Conservation (phyloP, 2,329 filamentous ascomycete species). For the Neopestalotiopsis clavispora region DNA sequence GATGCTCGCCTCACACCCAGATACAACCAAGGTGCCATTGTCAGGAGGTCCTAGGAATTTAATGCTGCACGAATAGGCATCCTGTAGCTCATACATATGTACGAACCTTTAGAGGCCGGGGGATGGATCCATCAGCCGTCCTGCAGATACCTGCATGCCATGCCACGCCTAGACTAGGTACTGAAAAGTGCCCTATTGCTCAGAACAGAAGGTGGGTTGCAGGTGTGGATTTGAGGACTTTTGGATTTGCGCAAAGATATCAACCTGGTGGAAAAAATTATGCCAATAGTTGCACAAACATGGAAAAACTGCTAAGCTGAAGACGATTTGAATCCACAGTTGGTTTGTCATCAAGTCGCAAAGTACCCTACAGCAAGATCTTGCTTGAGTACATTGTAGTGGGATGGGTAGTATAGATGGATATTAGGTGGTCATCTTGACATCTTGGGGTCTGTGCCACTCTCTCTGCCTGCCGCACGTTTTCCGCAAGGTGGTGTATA, state of each 20-base stretch:
- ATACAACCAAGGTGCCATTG: too few relatives aligned
- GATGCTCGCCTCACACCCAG: too few relatives aligned
- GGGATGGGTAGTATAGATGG: background rate
- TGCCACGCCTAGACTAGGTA: background rate
- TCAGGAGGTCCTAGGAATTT: too few relatives aligned
- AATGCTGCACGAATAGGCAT: too few relatives aligned
- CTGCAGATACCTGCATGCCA: background rate
- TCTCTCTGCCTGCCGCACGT: background rate
- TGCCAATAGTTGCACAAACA: background rate
- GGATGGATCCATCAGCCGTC: background rate
- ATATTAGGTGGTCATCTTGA: background rate
- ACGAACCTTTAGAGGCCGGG: too few relatives aligned
- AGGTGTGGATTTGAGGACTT: background rate
- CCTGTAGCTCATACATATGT: too few relatives aligned
- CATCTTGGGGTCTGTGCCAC: background rate
- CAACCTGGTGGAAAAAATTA: background rate
- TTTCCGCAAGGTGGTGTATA: background rate
- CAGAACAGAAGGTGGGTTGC: constrained; percentile 7
- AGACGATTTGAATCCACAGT: background rate
- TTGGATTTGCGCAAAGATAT: background rate
- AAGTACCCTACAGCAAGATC: background rate
- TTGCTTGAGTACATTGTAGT: background rate
- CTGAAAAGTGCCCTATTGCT: constrained; percentile 7
- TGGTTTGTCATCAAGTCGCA: constrained; percentile 3
- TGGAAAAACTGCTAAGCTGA: background rate